Evolutionary conservation across 2,329 filamentous ascomycete genomes (phyloP), one percentile per base, ranked within the genome.

Genomic region (Ascochyta lentis): DNA sequence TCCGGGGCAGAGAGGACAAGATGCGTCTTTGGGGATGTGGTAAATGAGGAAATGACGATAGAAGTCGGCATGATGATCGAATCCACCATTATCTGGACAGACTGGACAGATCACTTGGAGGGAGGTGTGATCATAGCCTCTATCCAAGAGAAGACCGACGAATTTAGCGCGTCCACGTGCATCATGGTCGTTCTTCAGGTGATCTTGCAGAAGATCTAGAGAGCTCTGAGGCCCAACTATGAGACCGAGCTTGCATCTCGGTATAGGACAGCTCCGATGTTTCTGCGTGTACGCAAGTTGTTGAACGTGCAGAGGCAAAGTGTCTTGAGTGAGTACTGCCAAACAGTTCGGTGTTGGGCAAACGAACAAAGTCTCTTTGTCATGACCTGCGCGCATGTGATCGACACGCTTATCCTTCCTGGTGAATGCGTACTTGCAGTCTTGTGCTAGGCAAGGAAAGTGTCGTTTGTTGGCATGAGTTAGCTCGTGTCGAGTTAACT

Each of bases 351-450:
- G 10, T 13, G n/a, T 15, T 13, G 23, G 10, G 23, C 63, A 66
- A 2, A 23, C 3, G 39, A 61, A 59, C 2, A 52, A 15, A 1
- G 47, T 42, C 3, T 63, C 58, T 1, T 42, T 23, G 9, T 63
- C 56, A 43, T 64, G 61, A 7, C 61, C 63, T 1, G 38, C 37
- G 12, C 60, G 39, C 4, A 64, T 50, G 22, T 66, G 63, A 31
- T 63, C 58, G 1, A 33, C 47, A 2, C 60, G 51, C 29, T 66
- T 64, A 38, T 66, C 61, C n/a, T 12, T n/a, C 6, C 61, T 49
- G 10, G 22, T 29, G 33, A 64, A 66, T 1, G 34, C 51, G 22
- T 33, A 37, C 6, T 27, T 22, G 33, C 59, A 65, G 7, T 24
- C 34, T 15, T 48, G 5, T 10, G 44, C 60, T 13, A 41, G 24